phyloP scores from a whole-genome alignment of 2,329 filamentous ascomycete genomes.

The Ascochyta fabae region DNA sequence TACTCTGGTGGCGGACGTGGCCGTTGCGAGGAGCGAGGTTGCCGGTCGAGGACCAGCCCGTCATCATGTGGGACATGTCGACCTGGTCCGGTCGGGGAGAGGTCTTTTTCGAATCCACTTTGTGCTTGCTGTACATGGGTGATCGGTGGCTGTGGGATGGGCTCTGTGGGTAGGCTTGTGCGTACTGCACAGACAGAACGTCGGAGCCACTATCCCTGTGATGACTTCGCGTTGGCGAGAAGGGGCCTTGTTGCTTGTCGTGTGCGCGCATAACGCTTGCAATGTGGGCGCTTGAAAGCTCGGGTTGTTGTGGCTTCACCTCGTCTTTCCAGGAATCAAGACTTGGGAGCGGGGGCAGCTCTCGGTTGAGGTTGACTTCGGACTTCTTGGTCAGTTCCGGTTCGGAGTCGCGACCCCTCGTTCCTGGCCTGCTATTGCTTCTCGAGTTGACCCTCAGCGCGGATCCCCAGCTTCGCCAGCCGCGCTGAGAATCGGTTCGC shows the following conservation, averaged over 20 bases:
- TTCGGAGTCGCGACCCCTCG: conserved; percentile 34
- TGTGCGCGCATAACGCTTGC: conserved; percentile 46
- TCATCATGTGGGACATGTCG: conserved; percentile 29
- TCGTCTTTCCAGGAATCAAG: conserved; percentile 50
- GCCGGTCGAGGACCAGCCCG: conserved; percentile 35
- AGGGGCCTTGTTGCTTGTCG: conserved; percentile 36
- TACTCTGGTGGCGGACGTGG: conserved; percentile 26
- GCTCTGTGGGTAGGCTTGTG: conserved; percentile 23
- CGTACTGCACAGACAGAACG: conserved; percentile 32
- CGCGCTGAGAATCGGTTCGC: conserved; percentile 34
- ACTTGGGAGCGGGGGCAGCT: conserved; percentile 56
- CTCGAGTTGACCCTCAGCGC: conserved; percentile 43
- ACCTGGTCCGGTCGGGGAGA: conserved; percentile 15
- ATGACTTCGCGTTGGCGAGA: conserved; percentile 35
- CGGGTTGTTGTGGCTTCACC: conserved; percentile 20
- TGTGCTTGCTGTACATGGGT: conserved; percentile 25
- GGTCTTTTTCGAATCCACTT: conserved; percentile 18
- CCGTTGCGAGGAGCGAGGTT: conserved; percentile 22
- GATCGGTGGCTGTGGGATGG: conserved; percentile 18
- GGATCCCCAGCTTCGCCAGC: conserved; percentile 51
- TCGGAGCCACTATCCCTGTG: conserved; percentile 43
- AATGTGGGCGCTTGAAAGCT: conserved; percentile 38
- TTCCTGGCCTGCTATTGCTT: conserved; percentile 41
- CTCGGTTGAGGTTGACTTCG: conserved; percentile 54
- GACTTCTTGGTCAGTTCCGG: conserved; percentile 35